Base-by-base conservation (phyloP, 306 rosid species). In the Cucumis melo region DNA sequence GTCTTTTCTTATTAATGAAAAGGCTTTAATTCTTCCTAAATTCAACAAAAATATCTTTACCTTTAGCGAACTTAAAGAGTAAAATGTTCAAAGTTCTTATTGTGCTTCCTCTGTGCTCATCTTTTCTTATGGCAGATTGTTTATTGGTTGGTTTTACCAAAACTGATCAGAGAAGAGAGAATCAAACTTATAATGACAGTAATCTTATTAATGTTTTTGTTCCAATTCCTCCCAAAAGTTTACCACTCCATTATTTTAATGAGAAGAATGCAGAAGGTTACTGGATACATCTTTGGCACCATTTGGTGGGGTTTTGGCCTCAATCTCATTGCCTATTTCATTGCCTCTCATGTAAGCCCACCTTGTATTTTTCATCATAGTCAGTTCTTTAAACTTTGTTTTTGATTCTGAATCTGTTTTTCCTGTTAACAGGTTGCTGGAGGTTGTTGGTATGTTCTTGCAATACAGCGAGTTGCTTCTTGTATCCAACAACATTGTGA, bases 231-330 rank as follows among this genome's bases (percentile, higher is more conserved):
- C 54, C 99, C 98, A 0, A 95, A 92, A 81, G 98, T 92, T 57
- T 95, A 95, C 86, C 99, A 95, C 82, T 84, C 92, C 91, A 92
- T 95, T 61, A 82, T 81, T 75, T 79, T 91, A 88, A 95, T 95
- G 99, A 92, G 89, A 86, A 87, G 95, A 77, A 92, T 95, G 99
- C 96, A 89, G 7, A 95, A 95, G 82, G 99, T 95, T 79, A 95
- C 99, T 21, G 99, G 99, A 16, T 95, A 95, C 82, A 87, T 95
- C 77, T 95, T 95, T 77, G 99, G 99, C 75, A 92, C 99, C 79
- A 95, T 95, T 81, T 95, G 99, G 99, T 95, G 99, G 99, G 98
- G 99, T 54, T 95, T 95, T 77, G 97, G 82, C 74, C 97, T 95
- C 77, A 95, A 95, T 80, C 99, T 95, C 83, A 89, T 95, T 36